Conservation (phyloP, 768 basidiomycete species). For the Xerocomus brunneocitrinus region DNA sequence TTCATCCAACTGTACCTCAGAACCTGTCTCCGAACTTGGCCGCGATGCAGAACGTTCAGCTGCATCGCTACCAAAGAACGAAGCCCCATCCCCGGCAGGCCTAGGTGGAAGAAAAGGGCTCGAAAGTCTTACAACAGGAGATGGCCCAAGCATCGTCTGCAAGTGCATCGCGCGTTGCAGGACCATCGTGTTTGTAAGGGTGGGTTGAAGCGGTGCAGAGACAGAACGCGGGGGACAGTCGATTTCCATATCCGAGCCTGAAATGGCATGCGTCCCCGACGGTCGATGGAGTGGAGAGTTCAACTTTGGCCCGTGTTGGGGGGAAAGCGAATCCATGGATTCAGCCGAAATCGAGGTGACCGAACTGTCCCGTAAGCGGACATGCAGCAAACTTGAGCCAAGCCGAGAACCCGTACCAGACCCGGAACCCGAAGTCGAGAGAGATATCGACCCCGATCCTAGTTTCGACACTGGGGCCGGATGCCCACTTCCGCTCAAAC, state of each 20-base stretch:
- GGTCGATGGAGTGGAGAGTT: constrained; percentile 5
- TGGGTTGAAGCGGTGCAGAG: constrained; percentile 17
- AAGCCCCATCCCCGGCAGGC: background rate
- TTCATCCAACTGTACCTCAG: constrained; percentile 9
- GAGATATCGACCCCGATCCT: constrained; percentile 20
- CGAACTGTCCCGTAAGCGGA: constrained; percentile 26
- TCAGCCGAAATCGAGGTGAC: constrained; percentile 27
- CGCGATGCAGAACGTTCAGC: constrained; percentile 8
- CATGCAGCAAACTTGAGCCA: constrained; percentile 19
- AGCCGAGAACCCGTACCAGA: constrained; percentile 23
- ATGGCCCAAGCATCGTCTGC: constrained; percentile 9
- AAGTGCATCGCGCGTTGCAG: background rate
- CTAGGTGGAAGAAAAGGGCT: constrained; percentile 12
- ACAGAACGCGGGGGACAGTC: constrained; percentile 19
- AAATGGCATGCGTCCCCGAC: constrained; percentile 3
- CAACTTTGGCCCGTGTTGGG: constrained; percentile 3
- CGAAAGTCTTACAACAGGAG: constrained; percentile 18
- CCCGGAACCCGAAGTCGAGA: constrained; percentile 21
- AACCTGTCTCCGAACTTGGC: constrained; percentile 12
- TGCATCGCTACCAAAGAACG: constrained; percentile 2
- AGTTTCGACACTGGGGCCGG: constrained; percentile 17
- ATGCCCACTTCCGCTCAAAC: constrained; percentile 7
- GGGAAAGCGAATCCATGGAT: constrained; percentile 17
- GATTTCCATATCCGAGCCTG: constrained; percentile 24
- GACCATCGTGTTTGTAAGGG: background rate